These are phyloP conservation scores for Trichoderma koningii DNA, from an alignment of 2,329 filamentous ascomycete species.

Conservation along the genomic window DNA sequence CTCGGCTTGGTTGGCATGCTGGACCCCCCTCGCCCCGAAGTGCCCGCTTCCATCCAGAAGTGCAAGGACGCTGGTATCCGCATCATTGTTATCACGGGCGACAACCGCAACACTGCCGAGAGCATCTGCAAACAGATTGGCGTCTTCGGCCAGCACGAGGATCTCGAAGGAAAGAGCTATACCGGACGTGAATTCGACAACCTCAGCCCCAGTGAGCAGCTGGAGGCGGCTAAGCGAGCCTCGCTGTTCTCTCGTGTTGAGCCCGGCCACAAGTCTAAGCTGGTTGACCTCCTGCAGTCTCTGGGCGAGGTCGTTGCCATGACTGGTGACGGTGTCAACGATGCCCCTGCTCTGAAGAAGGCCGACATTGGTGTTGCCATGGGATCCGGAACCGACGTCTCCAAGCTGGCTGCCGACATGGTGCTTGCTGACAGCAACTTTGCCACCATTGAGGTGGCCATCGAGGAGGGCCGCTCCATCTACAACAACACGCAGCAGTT, in stretches of 20 bases:
- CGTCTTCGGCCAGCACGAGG: slow-evolving; percentile 79
- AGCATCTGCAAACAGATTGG: slow-evolving; percentile 97
- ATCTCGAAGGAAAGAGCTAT: slow-evolving; percentile 88
- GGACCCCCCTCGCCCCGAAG: slow-evolving; percentile 92
- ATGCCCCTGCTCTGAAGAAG: slow-evolving; percentile 96
- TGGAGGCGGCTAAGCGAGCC: slow-evolving; percentile 80
- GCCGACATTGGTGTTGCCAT: slow-evolving; percentile 98
- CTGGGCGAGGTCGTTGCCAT: slow-evolving; percentile 95
- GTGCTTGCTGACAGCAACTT: slow-evolving; percentile 98
- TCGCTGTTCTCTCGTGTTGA: slow-evolving; percentile 96
- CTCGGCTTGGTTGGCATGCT: slow-evolving; percentile 95
- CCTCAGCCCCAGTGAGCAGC: slow-evolving; percentile 74
- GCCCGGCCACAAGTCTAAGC: slow-evolving; percentile 93
- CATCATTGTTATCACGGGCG: slow-evolving; percentile 96
- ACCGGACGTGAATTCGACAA: slow-evolving; percentile 94
- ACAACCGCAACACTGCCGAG: slow-evolving; percentile 97
- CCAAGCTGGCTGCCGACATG: slow-evolving; percentile 97
- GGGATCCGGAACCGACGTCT: slow-evolving; percentile 96
- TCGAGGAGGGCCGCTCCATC: slow-evolving; percentile 96
- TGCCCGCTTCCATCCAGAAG: slow-evolving; percentile 79
- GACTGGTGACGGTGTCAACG: slow-evolving; percentile 98
- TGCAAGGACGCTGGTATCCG: slow-evolving; percentile 93
- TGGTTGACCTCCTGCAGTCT: slow-evolving; percentile 93
- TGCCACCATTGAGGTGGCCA: slow-evolving; percentile 91
- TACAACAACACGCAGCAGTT: slow-evolving; percentile 99